phyloP scores from a whole-genome alignment of 208 protist genomes.

The Tritrichomonas foetus region DNA sequence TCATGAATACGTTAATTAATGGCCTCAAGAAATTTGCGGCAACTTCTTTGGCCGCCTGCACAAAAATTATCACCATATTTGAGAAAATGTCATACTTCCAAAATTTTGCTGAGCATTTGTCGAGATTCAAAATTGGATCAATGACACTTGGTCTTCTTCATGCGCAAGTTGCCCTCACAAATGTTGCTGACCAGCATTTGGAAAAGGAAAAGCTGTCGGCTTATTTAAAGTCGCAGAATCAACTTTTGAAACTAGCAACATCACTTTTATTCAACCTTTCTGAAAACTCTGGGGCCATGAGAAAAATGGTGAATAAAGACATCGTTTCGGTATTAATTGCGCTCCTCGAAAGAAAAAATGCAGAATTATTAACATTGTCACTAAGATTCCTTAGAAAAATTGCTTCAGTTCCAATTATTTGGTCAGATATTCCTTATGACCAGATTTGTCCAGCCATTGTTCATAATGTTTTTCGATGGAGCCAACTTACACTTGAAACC shows the following conservation, averaged over 20 bases:
- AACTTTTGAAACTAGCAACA: not conserved
- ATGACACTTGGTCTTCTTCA: not conserved
- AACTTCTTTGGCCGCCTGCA: not conserved
- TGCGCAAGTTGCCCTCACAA: not conserved
- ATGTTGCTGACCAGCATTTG: not conserved
- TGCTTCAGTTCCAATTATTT: not conserved
- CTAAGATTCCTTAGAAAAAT: not conserved
- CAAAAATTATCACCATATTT: constrained; percentile 25
- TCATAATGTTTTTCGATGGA: not conserved
- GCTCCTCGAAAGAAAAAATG: not conserved
- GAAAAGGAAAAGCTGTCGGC: not conserved
- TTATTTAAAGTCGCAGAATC: constrained; percentile 19
- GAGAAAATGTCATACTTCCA: not conserved
- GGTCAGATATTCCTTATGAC: constrained; percentile 11
- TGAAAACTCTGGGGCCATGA: not conserved
- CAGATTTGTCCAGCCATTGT: not conserved
- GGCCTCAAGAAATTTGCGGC: not conserved
- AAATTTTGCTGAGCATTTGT: not conserved
- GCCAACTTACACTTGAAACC: not conserved
- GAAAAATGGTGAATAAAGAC: constrained; percentile 37
- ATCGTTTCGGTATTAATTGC: not conserved
- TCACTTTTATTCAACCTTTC: not conserved
- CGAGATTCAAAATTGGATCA: not conserved
- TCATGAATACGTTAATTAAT: not conserved
- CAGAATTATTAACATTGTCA: not conserved